A percentile compares a stretch with the other conserved stretches of the same genome.
Evolutionary conservation across 768 basidiomycete genomes (phyloP).

Genomic region (Serendipita vermifera): DNA sequence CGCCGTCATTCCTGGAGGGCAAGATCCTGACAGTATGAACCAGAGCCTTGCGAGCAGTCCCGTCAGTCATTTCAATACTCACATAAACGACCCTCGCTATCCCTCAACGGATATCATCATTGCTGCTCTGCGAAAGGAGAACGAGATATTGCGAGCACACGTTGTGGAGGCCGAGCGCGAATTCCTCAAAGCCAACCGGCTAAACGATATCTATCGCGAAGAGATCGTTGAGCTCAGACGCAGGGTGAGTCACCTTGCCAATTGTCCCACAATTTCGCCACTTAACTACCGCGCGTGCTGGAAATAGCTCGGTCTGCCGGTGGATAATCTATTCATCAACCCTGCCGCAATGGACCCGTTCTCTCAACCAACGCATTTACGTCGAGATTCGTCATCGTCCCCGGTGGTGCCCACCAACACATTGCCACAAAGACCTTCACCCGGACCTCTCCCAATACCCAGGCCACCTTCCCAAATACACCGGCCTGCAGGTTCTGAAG

Average conservation of each 20-base stretch:
- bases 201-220: slow-evolving; percentile 76
- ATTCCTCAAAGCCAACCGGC: slow-evolving; percentile 54
- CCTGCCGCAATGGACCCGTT: slow-evolving; percentile 45
- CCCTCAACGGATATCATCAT: slow-evolving; percentile 48
- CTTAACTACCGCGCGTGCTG: background rate
- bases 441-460: slow-evolving; percentile 56
- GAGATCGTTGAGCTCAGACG: slow-evolving; percentile 67
- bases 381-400: slow-evolving; percentile 33
- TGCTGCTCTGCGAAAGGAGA: slow-evolving; percentile 65
- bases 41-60: slow-evolving; percentile 21
- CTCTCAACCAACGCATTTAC: slow-evolving; percentile 57
- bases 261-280: slow-evolving; percentile 8
- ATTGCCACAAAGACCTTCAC: slow-evolving; percentile 22
- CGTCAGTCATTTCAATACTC: slow-evolving; percentile 8
- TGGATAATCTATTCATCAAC: slow-evolving; percentile 63
- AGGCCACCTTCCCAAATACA: slow-evolving; percentile 53
- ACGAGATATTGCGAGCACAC: slow-evolving; percentile 54
- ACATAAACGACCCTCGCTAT: slow-evolving; percentile 21
- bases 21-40: slow-evolving; percentile 19
- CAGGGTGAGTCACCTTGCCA: slow-evolving; percentile 40
- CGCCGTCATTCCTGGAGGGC: slow-evolving; percentile 23
- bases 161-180: slow-evolving; percentile 66
- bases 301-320: slow-evolving; percentile 54
- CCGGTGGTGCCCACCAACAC: slow-evolving; percentile 20
- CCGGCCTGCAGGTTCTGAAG: slow-evolving; percentile 21